phyloP scores from a whole-genome alignment of 176 grass and related monocot genomes.

The Zoysia pacifica region DNA sequence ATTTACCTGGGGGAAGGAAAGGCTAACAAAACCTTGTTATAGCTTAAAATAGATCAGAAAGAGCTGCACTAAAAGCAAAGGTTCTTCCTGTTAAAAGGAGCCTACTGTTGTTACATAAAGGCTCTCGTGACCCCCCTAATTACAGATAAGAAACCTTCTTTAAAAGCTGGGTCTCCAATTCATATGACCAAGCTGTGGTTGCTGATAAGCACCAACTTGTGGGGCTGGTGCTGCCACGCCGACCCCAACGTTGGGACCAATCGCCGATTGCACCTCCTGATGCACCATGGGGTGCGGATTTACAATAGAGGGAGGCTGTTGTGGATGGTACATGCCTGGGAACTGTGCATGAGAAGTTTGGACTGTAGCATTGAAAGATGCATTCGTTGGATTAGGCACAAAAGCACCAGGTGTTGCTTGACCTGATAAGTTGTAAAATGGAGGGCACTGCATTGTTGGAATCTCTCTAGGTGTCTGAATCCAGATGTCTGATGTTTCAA shows the following conservation, averaged over 20 bases:
- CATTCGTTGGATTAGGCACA: constrained; percentile 67
- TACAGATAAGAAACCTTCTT: constrained; percentile 62
- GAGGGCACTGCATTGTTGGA: constrained; percentile 56
- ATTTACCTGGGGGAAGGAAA: constrained; percentile 43
- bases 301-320: constrained; percentile 63
- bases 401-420: constrained; percentile 69
- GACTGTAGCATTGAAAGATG: constrained; percentile 68
- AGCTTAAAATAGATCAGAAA: constrained; percentile 68
- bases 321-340: constrained; percentile 69
- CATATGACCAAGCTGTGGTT: constrained; percentile 66
- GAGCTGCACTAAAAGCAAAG: constrained; percentile 64
- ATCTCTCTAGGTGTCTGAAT: constrained; percentile 66
- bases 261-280: constrained; percentile 60
- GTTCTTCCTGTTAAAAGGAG: constrained; percentile 66
- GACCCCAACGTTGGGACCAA: constrained; percentile 65
- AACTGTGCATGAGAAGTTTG: constrained; percentile 69
- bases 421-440: constrained; percentile 68
- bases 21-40: constrained; percentile 61
- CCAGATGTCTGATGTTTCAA: constrained; percentile 81
- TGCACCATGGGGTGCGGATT: constrained; percentile 71
- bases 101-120: constrained; percentile 70
- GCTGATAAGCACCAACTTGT: constrained; percentile 78
- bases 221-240: constrained; percentile 65
- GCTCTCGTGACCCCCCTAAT: constrained; percentile 70
- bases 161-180: constrained; percentile 79